phyloP scores from a whole-genome alignment of 352 stramenopile genomes.

The Phytophthora quininea region DNA sequence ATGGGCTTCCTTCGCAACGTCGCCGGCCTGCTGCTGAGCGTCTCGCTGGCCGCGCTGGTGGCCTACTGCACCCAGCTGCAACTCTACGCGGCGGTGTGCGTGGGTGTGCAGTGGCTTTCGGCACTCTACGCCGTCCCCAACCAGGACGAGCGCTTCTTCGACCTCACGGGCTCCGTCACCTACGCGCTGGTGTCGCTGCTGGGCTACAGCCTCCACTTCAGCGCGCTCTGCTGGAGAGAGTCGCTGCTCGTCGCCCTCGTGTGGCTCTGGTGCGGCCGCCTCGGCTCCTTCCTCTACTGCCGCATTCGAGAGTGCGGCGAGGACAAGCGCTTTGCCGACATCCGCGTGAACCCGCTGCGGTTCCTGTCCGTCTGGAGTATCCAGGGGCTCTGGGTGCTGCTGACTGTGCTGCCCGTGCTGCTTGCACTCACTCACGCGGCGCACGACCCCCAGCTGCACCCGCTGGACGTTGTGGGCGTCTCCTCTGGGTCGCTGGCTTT shows the following conservation, averaged over 20 bases:
- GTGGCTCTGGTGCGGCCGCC: conserved; percentile 67
- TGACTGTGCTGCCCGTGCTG: conserved; percentile 70
- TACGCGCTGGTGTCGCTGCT: conserved; percentile 59
- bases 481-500: conserved; percentile 70
- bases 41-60: conserved; percentile 47
- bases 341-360: conserved; percentile 59
- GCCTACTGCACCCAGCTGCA: conserved; percentile 45
- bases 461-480: conserved; percentile 39
- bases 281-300: conserved; percentile 71
- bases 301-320: conserved; percentile 65
- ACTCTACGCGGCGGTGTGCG: conserved; percentile 51
- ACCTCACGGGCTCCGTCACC: conserved; percentile 74
- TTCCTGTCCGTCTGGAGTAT: conserved; percentile 83
- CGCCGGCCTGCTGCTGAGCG: conserved; percentile 40
- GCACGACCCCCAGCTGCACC: conserved; percentile 30
- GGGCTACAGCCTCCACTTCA: conserved; percentile 29
- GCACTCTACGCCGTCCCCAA: conserved; percentile 64
- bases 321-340: conserved; percentile 75
- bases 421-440: conserved; percentile 47
- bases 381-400: conserved; percentile 81
- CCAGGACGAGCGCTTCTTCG: conserved; percentile 77
- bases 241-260: conserved; percentile 65
- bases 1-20: conserved; percentile 53
- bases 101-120: conserved; percentile 67
- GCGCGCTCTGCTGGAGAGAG: conserved; percentile 50